Evolutionary conservation across 2,329 filamentous ascomycete species (phyloP).

Genomic region (Epichloe amarillans): DNA sequence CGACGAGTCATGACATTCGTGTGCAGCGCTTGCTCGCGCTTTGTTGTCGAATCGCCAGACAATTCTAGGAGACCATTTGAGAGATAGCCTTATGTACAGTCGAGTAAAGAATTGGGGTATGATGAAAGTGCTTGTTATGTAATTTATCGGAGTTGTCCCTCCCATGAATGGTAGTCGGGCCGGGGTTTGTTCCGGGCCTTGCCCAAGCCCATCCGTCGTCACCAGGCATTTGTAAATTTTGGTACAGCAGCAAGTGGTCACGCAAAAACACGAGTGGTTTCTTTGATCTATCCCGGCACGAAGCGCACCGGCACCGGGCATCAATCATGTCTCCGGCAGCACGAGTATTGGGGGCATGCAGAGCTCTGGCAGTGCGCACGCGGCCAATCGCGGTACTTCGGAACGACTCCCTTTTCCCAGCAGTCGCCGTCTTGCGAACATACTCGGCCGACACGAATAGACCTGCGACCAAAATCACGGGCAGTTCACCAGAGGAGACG

Average conservation of each 20-base stretch:
- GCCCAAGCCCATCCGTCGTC: not conserved
- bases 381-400: slow-evolving; percentile 13
- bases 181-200: slow-evolving; percentile 9
- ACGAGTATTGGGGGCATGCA: slow-evolving; percentile 22
- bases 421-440: slow-evolving; percentile 11
- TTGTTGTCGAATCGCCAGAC: no score
- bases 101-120: not conserved
- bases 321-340: slow-evolving; percentile 21
- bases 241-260: slow-evolving; percentile 1
- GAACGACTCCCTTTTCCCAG: slow-evolving; percentile 11
- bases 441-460: slow-evolving; percentile 20
- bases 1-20: no score
- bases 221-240: slow-evolving; percentile 3
- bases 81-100: no score
- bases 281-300: not conserved
- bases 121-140: not conserved
- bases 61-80: no score
- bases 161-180: slow-evolving; percentile 3
- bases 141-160: not conserved
- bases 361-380: slow-evolving; percentile 19
- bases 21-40: no score
- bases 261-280: not conserved
- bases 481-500: not conserved
- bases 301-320: slow-evolving; percentile 6
- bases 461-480: not conserved